Base-by-base conservation (phyloP, 2,329 filamentous ascomycete species). In the Byssochlamys sp. region DNA sequence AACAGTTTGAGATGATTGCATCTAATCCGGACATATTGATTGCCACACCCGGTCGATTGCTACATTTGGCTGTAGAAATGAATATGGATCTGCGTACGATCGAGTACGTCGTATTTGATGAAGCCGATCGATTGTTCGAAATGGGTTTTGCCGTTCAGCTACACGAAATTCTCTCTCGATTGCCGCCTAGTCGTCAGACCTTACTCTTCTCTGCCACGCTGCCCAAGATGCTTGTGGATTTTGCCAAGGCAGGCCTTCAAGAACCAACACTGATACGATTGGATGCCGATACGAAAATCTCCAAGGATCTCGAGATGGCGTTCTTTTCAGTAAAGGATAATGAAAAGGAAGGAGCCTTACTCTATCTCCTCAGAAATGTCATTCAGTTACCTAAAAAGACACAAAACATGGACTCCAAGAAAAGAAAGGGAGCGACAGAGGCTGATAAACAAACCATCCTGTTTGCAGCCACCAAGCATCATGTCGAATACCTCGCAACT, bases 21-120 rank as follows among this genome's bases (percentile, higher is more conserved):
- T 84, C 86, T 33, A 99, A 99, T 71, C 94, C 95, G 0, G 95
- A 99, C 71, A 95, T 99, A 63, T 84, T 99, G 66, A 97, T 99
- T 67, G 94, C 94, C 10, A 97, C 95, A 0, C 94, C 94, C 0
- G 94, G 94, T 72, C 89, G 94, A 65, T 99, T 99, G 66, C 78
- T 99, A 63, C 94, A 99, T 79, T 76, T 99, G 62, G 95, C 97
- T 75, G 92, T 97, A 24, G 94, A 99, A 71, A 99, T 99, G 95
- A 81, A 81, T 9, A 75, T 99, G 55, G 89, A 96, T 67, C 77
- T 99, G n/a, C 90, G 87, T 0, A 95, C 90, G 2, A 87, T 99
- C 60, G 83, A 85, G 65, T 99, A 99, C 68, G 90, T 96, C 26
- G 94, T 99, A 7, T 99, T 99, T 62, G 94, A 99, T 70, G 94